Conservation (phyloP, 2,329 filamentous ascomycete genomes). For the Epichloe festucae region DNA sequence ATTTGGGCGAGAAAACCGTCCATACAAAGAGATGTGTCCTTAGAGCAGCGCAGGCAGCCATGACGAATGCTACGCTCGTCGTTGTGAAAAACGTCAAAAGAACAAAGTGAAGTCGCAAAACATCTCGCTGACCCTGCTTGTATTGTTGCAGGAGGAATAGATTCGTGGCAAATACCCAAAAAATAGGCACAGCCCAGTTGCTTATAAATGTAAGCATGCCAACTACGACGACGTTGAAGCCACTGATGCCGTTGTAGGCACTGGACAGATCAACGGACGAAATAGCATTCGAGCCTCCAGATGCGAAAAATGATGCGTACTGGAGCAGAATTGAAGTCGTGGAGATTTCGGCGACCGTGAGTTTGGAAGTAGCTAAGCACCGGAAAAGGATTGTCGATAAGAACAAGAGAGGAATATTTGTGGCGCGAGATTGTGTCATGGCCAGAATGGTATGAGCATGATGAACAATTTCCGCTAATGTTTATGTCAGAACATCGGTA, state of each 20-base stretch:
- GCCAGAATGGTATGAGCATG: constrained; percentile 65
- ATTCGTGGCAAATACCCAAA: constrained; percentile 64
- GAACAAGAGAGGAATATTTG: constrained; percentile 76
- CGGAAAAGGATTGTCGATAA: constrained; percentile 51
- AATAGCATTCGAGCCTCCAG: constrained; percentile 87
- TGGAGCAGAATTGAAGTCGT: constrained; percentile 65
- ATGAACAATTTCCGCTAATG: constrained; percentile 39
- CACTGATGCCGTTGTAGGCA: constrained; percentile 82
- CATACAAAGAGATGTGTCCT: constrained; percentile 92
- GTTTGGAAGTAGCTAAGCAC: constrained; percentile 32
- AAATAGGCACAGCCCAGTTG: constrained; percentile 87
- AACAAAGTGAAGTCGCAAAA: constrained; percentile 41
- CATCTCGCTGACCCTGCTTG: constrained; percentile 13
- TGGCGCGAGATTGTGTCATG: constrained; percentile 72
- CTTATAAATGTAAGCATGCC: constrained; percentile 72
- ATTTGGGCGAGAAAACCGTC: constrained; percentile 98
- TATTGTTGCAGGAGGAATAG: constrained; percentile 38
- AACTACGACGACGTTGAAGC: constrained; percentile 70
- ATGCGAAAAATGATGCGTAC: constrained; percentile 75
- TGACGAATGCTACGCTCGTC: constrained; percentile 55
- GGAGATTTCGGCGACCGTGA: constrained; percentile 46
- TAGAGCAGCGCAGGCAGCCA: constrained; percentile 75
- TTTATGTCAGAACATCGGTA: not conserved
- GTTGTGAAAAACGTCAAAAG: constrained; percentile 60
- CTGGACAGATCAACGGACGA: constrained; percentile 90